phyloP scores from a whole-genome alignment of 345 rosid genomes.

The Cardamine resedifolia region DNA sequence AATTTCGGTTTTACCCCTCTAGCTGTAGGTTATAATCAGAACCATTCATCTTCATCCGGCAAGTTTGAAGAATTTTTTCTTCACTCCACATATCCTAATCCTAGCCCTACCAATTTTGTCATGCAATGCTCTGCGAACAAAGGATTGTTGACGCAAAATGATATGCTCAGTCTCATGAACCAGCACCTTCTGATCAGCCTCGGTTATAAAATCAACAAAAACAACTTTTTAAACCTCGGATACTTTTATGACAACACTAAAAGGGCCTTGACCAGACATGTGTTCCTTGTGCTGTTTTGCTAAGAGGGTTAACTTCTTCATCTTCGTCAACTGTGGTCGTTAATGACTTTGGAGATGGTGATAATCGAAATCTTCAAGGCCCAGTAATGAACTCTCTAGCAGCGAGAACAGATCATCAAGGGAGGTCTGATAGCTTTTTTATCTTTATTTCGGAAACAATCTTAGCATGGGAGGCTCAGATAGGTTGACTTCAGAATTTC shows the following conservation, averaged over 20 bases:
- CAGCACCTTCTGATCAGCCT: no score
- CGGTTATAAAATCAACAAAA: no score
- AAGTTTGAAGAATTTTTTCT: no score
- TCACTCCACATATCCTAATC: no score
- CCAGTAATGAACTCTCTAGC: slow-evolving; percentile 61
- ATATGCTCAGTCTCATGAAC: no score
- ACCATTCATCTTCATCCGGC: no score
- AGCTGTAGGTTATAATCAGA: slow-evolving; percentile 21
- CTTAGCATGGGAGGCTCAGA: slow-evolving; percentile 41
- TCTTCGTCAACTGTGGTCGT: no score
- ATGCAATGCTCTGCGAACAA: no score
- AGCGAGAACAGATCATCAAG: slow-evolving; percentile 30
- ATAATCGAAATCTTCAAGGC: slow-evolving; percentile 56
- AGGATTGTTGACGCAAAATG: no score
- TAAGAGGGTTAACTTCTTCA: no score
- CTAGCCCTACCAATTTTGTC: no score
- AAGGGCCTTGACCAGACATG: slow-evolving; percentile 35
- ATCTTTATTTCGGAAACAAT: slow-evolving; percentile 22
- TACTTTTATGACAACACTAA: slow-evolving; percentile 45
- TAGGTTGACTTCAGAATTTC: slow-evolving; percentile 66
- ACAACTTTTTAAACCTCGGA: slow-evolving; percentile 54
- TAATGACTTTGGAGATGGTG: slow-evolving; percentile 37
- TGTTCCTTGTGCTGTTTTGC: slow-evolving; percentile 52
- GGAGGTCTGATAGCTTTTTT: slow-evolving; percentile 36
- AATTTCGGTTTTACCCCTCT: slow-evolving; percentile 25